Base-by-base conservation (phyloP, 176 grass and related monocot species). In the Oryza punctata region DNA sequence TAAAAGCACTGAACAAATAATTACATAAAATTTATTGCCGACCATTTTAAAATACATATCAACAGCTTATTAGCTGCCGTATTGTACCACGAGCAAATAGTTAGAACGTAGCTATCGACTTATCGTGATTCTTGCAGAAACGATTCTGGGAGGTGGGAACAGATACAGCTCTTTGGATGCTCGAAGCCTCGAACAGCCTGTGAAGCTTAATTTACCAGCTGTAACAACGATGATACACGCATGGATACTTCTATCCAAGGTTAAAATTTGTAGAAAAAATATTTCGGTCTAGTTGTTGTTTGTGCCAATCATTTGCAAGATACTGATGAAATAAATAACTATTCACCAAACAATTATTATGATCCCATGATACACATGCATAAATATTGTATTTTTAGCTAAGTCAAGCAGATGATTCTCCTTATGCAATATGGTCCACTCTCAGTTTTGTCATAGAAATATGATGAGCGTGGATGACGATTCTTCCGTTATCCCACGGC, bases 151-250 rank as follows among this genome's bases (percentile, higher is more conserved):
- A 35, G 0, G 33, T 35, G 33, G 33, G 65, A 81, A 65, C 28
- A 38, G 28, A 14, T 66, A 75, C 60, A 75, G 43, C 28, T n/a
- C 57, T 61, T 61, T 75, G 41, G 60, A 67, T 21, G 28, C 14
- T 19, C n/a, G n/a, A n/a, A n/a, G n/a, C n/a, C n/a, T n/a, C n/a
- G 18, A 10, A 69, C 77, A 35, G 71, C 40, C 50, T 10, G 11
- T 4, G 30, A 54, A 76, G 72, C 78, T 82, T 65, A 72, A 46
- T 75, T 81, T 82, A 89, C 88, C 78, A 77, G 82, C 72, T 82
- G 88, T 72, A 84, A 82, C 82, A 81, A n/a, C n/a, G n/a, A 44
- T 23, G 52, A 70, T 8, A 3, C 30, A n/a, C n/a, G n/a, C n/a
- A n/a, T 83, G 5, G 71, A 32, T 8, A 52, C 60, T 81, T 60